phyloP scores from a whole-genome alignment of 352 stramenopile genomes.

The Halophytophthora polymorphica region DNA sequence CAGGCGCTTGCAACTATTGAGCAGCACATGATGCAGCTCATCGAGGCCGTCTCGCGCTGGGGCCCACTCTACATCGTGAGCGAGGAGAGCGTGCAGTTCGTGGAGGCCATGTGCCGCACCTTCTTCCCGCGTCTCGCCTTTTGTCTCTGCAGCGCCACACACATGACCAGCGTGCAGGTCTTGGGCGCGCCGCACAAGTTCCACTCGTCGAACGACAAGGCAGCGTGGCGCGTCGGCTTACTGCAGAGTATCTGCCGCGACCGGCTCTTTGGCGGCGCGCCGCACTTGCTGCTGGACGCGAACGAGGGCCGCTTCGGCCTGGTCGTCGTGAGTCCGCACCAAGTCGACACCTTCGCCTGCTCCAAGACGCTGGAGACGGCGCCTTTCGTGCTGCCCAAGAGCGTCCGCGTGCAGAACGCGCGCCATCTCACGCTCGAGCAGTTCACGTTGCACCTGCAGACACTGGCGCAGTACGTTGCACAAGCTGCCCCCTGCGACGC shows the following conservation, averaged over 20 bases:
- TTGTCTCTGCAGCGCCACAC: conserved; percentile 44
- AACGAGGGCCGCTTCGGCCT: conserved; percentile 48
- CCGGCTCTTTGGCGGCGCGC: conserved; percentile 41
- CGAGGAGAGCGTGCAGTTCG: conserved; percentile 56
- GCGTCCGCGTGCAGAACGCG: conserved; percentile 49
- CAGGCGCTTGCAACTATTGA: conserved; percentile 54
- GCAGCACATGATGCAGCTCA: conserved; percentile 48
- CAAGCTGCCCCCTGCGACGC: conserved; percentile 53
- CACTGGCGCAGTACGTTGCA: conserved; percentile 47
- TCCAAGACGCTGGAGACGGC: conserved; percentile 48
- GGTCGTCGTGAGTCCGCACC: conserved; percentile 56
- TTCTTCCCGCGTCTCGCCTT: conserved; percentile 67
- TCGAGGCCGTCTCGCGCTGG: conserved; percentile 41
- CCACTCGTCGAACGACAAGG: conserved; percentile 46
- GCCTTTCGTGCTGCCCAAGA: conserved; percentile 61
- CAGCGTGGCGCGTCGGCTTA: conserved; percentile 46
- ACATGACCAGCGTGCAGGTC: conserved; percentile 59
- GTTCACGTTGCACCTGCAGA: conserved; percentile 53
- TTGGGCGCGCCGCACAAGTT: conserved; percentile 54
- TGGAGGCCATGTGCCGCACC: conserved; percentile 54
- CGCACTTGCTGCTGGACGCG: conserved; percentile 39
- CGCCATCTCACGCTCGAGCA: conserved; percentile 46
- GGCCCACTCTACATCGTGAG: conserved; percentile 67
- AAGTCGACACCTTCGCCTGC: conserved; percentile 50
- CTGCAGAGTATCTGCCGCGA: conserved; percentile 60